Conservation (phyloP, 768 basidiomycete genomes). For the Botryobasidium botryosum region DNA sequence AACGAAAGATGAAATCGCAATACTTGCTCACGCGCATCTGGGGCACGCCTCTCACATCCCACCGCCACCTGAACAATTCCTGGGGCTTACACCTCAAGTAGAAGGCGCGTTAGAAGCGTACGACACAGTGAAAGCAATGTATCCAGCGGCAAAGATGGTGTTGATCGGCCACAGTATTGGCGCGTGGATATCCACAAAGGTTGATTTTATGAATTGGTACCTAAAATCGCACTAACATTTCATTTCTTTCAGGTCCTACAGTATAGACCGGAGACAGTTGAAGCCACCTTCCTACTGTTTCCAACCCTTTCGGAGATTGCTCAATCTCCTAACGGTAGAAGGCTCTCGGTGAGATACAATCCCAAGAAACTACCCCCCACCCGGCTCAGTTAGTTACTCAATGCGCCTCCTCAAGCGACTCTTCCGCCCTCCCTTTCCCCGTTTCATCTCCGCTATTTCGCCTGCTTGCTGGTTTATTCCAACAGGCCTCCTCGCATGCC, state of each 20-base stretch:
- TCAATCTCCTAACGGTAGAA: constrained; percentile 43
- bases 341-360: constrained; percentile 33
- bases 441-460: constrained; percentile 22
- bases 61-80: constrained; percentile 17
- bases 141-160: constrained; percentile 23
- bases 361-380: neutral
- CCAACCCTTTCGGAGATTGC: constrained; percentile 51
- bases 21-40: constrained; percentile 45
- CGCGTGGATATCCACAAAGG: constrained; percentile 48
- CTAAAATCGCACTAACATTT: neutral
- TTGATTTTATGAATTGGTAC: constrained; percentile 14
- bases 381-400: constrained; percentile 24
- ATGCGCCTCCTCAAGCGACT: too few relatives aligned
- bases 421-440: constrained; percentile 28
- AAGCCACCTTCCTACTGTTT: constrained; percentile 42
- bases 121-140: constrained; percentile 24
- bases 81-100: constrained; percentile 31
- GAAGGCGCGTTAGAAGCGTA: constrained; percentile 37
- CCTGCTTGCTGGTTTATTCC: too few relatives aligned
- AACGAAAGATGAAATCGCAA: constrained; percentile 22
- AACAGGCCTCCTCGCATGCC: constrained; percentile 21
- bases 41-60: constrained; percentile 52
- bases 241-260: constrained; percentile 32
- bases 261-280: constrained; percentile 23
- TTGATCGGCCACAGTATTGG: constrained; percentile 57